Percentiles rank a stretch among this genome's conserved stretches.
Evolutionary conservation across 176 grass and related monocot genomes (phyloP).

Genomic region (barley (Hordeum vulgare)): DNA sequence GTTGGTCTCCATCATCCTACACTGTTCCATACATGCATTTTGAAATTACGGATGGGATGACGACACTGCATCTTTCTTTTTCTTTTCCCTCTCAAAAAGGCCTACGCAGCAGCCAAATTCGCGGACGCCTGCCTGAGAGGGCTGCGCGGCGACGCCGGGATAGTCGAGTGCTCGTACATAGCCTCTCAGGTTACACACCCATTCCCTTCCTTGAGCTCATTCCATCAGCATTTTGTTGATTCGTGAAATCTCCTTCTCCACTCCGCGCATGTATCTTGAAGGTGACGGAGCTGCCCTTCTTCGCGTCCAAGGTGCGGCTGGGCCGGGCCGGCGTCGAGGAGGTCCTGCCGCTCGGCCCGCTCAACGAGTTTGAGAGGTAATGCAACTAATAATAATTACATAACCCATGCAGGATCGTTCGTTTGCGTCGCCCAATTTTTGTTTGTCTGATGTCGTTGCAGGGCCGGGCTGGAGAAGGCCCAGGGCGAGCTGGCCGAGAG

Average conservation of each 20-base stretch:
- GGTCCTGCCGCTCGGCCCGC: constrained; percentile 63
- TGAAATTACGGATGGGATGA: no score
- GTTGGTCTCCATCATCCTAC: constrained; percentile 19
- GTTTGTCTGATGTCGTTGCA: no score
- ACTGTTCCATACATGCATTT: no score
- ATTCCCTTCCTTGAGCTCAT: no score
- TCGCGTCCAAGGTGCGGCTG: constrained; percentile 77
- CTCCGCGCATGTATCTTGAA: constrained; percentile 6
- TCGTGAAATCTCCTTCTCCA: not conserved
- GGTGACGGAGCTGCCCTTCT: constrained; percentile 86
- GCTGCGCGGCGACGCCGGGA: constrained; percentile 63
- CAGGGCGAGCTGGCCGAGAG: not conserved
- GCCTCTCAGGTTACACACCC: constrained; percentile 76
- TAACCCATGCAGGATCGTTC: no score
- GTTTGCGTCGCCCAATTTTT: no score
- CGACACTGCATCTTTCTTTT: not conserved
- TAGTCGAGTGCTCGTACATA: constrained; percentile 84
- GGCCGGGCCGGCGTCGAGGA: constrained; percentile 59
- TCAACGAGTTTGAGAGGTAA: constrained; percentile 84
- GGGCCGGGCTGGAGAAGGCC: not conserved
- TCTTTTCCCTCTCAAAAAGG: constrained; percentile 39
- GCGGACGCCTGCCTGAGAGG: constrained; percentile 76
- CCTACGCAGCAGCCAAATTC: constrained; percentile 73
- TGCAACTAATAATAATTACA: not conserved
- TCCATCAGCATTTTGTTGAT: not conserved